phyloP scores from a whole-genome alignment of 2,329 filamentous ascomycete species.

The Ophiostoma sp. region DNA sequence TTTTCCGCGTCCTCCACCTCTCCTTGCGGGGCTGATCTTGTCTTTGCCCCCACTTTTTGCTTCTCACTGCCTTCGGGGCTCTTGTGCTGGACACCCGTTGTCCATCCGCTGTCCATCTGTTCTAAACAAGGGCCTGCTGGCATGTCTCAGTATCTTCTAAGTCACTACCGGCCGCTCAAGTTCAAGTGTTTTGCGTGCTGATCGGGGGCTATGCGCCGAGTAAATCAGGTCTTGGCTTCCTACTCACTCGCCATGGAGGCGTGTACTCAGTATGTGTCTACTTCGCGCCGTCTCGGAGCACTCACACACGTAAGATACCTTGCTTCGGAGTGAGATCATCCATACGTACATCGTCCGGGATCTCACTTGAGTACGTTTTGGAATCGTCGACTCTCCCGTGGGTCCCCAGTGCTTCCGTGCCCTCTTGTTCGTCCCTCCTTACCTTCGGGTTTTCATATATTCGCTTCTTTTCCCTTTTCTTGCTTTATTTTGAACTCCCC shows the following conservation, averaged over 20 bases:
- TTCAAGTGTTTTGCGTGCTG: conserved; percentile 15
- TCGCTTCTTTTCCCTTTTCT: neutral
- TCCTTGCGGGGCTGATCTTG: neutral
- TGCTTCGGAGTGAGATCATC: conserved; percentile 18
- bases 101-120: neutral
- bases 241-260: neutral
- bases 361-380: conserved; percentile 1
- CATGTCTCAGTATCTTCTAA: neutral
- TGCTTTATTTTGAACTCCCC: neutral
- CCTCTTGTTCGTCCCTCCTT: neutral
- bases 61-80: neutral
- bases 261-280: neutral
- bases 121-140: neutral
- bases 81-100: neutral
- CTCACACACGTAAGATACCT: conserved; percentile 16
- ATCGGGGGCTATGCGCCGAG: conserved; percentile 16
- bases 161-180: neutral
- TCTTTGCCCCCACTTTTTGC: neutral
- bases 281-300: conserved; percentile 1
- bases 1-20: neutral
- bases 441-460: neutral
- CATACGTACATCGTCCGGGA: neutral
- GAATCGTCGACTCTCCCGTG: neutral
- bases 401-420: neutral
- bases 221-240: conserved; percentile 20